Base-by-base conservation (phyloP, 139 green algal species). In the Pycnococcus provasolii region DNA sequence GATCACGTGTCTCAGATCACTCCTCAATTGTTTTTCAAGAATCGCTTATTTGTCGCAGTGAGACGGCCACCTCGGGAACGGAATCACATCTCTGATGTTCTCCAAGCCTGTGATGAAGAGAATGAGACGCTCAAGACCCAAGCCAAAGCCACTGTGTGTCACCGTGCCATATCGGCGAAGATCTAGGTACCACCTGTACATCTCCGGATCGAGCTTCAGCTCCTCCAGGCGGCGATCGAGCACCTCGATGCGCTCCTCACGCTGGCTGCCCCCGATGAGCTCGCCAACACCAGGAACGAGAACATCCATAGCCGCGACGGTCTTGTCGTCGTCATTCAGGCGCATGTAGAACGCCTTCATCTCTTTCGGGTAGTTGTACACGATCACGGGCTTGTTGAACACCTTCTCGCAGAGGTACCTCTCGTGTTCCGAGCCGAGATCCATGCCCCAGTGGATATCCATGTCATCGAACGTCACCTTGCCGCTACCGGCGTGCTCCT, bases 301-400 rank as follows among this genome's bases (percentile, higher is more conserved):
- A 63, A 99, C 87, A 74, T 99, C 93, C 87, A 99, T 99, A 52
- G 93, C 93, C 7, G 92, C 92, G 42, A 99, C 93, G 0, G 93
- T 99, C 80, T 91, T 95, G 70, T 80, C 80, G 73, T 99, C 93
- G 43, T 91, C 85, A 77, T 99, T 99, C 42, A 92, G 79, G 55
- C 88, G 83, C 92, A 98, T 98, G 86, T 97, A 97, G 80, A 97
- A 97, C 40, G 92, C 88, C 82, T 94, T 94, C 84, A 96, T 95
- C 13, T 86, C 90, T 70, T 94, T 90, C 64, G 89, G 89, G 81
- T 96, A 97, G 85, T 97, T 86, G 83, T 95, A 96, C 69, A 97
- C 86, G 60, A 96, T 96, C 53, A 94, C 79, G 6, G 93, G 93
- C 80, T 86, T 77, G 79, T 94, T 88, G 82, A 90, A 99, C 44